Base-by-base conservation (phyloP, 2,329 filamentous ascomycete species). In the Colletotrichum gloeosporioides region DNA sequence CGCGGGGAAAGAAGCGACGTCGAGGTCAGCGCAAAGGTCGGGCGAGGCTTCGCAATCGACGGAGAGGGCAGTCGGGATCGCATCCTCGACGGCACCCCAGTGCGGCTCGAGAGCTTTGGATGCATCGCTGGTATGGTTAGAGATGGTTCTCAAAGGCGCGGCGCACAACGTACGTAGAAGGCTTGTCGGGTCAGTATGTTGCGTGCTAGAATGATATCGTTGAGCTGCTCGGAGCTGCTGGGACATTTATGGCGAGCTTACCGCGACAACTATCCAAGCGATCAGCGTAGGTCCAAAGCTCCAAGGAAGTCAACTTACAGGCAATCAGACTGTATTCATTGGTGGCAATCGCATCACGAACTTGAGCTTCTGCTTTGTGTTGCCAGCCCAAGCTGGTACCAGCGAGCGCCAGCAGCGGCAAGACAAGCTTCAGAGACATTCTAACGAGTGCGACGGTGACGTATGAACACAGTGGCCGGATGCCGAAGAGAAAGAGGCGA, bases 1-100 rank as follows among this genome's bases (percentile, higher is more conserved):
- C 8, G 88, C 83, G 4, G 88, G 88, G 75, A 87, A 89, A 1
- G 88, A 89, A 15, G 82, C 81, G 34, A 90, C 82, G 29, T 84
- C 82, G 62, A 84, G 80, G 31, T 87, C 83, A 65, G 82, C 77
- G 78, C 88, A 90, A n/a, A 88, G 77, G 8, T 80, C 76, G 4
- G 78, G n/a, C 4, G 82, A 78, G 2, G 77, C 72, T 4, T 80
- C 79, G 78, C 88, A 89, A 80, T 90, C 85, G 22, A 90, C 79
- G 71, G 84, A 87, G 32, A 84, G 71, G 3, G 85, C 71, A 16
- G 59, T 73, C 55, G 68, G 67, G 53, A 80, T 77, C 7, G 75
- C 73, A 44, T 81, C 76, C 36, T 81, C 76, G 8, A 83, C 77
- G 2, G 74, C 31, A 1, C 18, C 68, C 86, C 85, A 87, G 83